phyloP scores from a whole-genome alignment of 148 eudicot genomes.

The Limonium bicolor region DNA sequence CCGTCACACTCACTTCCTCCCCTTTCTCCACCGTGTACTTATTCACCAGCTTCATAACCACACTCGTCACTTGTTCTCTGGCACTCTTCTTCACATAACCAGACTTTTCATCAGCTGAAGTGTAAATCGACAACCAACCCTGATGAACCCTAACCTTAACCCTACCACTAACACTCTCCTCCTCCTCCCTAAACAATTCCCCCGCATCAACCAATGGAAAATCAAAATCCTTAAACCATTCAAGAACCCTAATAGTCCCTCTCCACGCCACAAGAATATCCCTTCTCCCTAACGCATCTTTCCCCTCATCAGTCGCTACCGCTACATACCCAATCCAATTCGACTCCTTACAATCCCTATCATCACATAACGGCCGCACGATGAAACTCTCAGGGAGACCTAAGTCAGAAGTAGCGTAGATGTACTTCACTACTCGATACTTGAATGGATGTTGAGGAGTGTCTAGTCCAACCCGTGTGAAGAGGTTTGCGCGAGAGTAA shows the following conservation, averaged over 20 bases:
- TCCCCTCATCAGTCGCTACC: constrained; percentile 39
- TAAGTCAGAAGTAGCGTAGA: constrained; percentile 24
- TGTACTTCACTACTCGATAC: constrained; percentile 16
- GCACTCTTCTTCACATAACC: constrained; percentile 14
- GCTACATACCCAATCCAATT: constrained; percentile 74
- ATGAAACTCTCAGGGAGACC: constrained; percentile 21
- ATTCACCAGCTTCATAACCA: constrained; percentile 17
- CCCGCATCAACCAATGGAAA: constrained; percentile 25
- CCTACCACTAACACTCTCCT: no score
- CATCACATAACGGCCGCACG: constrained; percentile 29
- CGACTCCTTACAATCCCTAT: constrained; percentile 38
- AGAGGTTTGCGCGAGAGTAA: constrained; percentile 8
- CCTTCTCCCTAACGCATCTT: constrained; percentile 33
- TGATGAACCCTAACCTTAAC: constrained; percentile 17
- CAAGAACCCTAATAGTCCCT: constrained; percentile 28
- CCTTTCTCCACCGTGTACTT: constrained; percentile 36
- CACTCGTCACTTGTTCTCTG: constrained; percentile 12
- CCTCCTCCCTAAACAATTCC: constrained; percentile 9
- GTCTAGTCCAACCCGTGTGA: constrained; percentile 12
- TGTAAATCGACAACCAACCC: constrained; percentile 21
- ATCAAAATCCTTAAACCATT: constrained; percentile 46
- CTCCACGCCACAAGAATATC: constrained; percentile 73
- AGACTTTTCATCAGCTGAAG: constrained; percentile 11
- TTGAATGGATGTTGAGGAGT: constrained; percentile 12
- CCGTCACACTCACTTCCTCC: constrained; percentile 53